These are phyloP conservation scores for Colletotrichum camelliae DNA, from an alignment of 2,329 filamentous ascomycete species.

Conservation along the genomic window DNA sequence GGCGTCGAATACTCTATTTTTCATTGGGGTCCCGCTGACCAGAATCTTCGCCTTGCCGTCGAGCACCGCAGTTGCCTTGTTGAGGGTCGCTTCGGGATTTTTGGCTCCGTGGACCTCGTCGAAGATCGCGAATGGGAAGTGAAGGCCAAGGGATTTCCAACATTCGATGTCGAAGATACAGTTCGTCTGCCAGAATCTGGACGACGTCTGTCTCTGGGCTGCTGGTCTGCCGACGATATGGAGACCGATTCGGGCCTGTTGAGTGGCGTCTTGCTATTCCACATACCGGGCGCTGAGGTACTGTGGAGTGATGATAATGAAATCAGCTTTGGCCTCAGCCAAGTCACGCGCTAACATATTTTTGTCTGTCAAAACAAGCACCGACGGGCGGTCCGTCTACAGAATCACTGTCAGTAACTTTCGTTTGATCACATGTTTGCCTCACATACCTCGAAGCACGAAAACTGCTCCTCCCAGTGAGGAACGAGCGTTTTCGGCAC, in stretches of 20 bases:
- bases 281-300: too few relatives aligned
- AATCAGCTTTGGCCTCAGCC: too few relatives aligned
- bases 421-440: background rate
- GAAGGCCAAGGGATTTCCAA: background rate
- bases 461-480: background rate
- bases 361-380: too few relatives aligned
- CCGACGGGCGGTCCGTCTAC: too few relatives aligned
- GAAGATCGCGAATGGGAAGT: background rate
- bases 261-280: too few relatives aligned
- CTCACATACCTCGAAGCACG: background rate
- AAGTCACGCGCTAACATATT: too few relatives aligned
- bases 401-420: background rate
- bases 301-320: too few relatives aligned
- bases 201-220: background rate
- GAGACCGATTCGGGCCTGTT: too few relatives aligned
- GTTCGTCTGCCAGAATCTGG: background rate
- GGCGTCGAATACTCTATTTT: too few relatives aligned
- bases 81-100: background rate
- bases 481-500: background rate
- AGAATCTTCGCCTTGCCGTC: background rate
- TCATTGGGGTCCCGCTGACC: background rate
- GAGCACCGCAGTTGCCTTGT: background rate
- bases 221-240: background rate
- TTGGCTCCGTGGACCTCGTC: background rate
- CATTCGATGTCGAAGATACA: background rate